These are phyloP conservation scores for Withania somnifera DNA, from an alignment of 305 asterid genomes.

Conservation along the genomic window DNA sequence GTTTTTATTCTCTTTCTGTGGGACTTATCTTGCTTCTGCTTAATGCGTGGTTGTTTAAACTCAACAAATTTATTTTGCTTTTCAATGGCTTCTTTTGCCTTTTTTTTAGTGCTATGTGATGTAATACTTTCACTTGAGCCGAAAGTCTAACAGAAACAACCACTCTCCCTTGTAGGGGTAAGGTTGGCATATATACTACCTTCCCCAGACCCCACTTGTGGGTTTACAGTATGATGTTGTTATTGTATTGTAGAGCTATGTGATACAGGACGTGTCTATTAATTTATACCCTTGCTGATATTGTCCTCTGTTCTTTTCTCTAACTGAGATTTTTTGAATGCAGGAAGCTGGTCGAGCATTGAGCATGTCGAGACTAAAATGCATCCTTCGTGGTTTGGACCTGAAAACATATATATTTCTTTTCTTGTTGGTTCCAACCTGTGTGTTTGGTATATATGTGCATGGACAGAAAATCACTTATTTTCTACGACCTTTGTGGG, in stretches of 20 bases:
- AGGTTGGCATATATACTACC: no score
- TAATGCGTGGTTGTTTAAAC: neutral
- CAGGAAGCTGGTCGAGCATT: slow-evolving; percentile 57
- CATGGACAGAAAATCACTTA: slow-evolving; percentile 94
- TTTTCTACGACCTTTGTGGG: slow-evolving; percentile 93
- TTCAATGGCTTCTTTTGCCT: neutral
- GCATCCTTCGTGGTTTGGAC: slow-evolving; percentile 74
- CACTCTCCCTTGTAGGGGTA: no score
- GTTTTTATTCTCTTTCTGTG: neutral
- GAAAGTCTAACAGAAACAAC: no score
- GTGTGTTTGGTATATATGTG: slow-evolving; percentile 34
- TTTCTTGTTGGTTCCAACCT: slow-evolving; percentile 55
- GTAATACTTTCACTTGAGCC: no score
- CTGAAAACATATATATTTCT: slow-evolving; percentile 48
- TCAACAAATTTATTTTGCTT: neutral
- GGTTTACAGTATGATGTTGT: no score
- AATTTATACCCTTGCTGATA: neutral
- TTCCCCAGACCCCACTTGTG: no score
- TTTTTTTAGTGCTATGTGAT: no score
- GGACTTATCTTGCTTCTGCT: neutral
- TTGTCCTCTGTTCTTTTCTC: neutral
- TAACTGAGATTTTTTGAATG: neutral
- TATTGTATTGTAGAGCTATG: no score
- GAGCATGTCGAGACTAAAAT: slow-evolving; percentile 66
- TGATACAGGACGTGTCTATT: neutral